A percentile compares a stretch with the other conserved stretches of the same genome.
Evolutionary conservation across 805 yeast genomes (phyloP).

Genomic region (Candida corydali): DNA sequence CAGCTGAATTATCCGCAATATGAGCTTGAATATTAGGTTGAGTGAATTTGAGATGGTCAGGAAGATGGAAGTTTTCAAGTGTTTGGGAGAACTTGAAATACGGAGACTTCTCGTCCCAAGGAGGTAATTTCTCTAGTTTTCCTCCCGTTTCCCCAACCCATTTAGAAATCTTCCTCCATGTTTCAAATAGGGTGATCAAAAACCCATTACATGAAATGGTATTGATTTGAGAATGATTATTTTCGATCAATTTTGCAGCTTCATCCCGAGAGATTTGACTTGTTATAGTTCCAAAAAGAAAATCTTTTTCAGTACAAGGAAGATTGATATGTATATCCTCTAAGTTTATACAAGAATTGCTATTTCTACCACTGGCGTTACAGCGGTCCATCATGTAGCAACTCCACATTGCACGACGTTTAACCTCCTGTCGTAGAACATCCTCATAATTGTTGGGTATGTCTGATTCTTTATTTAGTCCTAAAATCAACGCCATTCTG

Average conservation of each 20-base stretch:
- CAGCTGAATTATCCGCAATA: slow-evolving; percentile 23
- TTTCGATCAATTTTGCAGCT: slow-evolving; percentile 10
- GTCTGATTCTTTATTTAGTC: slow-evolving; percentile 17
- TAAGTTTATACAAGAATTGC: slow-evolving; percentile 28
- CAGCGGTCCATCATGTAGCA: slow-evolving; percentile 42
- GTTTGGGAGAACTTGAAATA: slow-evolving; percentile 21
- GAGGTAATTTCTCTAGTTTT: slow-evolving; percentile 21
- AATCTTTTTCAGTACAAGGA: slow-evolving; percentile 30
- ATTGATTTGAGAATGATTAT: not conserved
- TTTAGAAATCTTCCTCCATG: slow-evolving; percentile 34
- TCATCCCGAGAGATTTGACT: slow-evolving; percentile 13
- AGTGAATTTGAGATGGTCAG: slow-evolving; percentile 18
- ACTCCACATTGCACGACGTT: slow-evolving; percentile 36
- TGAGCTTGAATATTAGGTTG: slow-evolving; percentile 24
- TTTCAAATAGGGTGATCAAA: slow-evolving; percentile 28
- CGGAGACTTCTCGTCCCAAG: slow-evolving; percentile 25
- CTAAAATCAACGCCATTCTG: slow-evolving; percentile 33
- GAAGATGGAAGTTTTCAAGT: slow-evolving; percentile 22
- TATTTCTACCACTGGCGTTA: slow-evolving; percentile 30
- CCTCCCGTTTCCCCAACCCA: slow-evolving; percentile 37
- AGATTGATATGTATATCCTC: slow-evolving; percentile 27
- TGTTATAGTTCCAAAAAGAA: slow-evolving; percentile 20
- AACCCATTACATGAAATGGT: slow-evolving; percentile 18
- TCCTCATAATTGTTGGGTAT: slow-evolving; percentile 3
- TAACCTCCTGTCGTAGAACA: slow-evolving; percentile 24